These are phyloP conservation scores for Cystobasidium slooffiae DNA, from an alignment of 1,284 basidiomycete genomes.

Conservation along the genomic window DNA sequence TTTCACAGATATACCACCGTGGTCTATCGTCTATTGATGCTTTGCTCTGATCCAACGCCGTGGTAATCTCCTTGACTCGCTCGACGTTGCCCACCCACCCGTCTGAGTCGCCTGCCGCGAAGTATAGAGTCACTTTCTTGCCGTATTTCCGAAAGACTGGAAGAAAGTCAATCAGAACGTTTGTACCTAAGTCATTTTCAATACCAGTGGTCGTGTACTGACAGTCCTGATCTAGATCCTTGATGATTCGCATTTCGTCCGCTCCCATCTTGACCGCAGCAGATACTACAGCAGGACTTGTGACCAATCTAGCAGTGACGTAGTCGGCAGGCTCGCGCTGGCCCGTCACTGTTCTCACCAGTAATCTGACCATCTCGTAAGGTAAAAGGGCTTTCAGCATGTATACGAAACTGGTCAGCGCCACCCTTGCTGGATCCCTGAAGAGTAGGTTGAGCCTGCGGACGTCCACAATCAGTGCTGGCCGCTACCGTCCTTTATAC, in stretches of 20 bases:
- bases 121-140: slow-evolving; percentile 25
- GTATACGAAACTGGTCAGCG: slow-evolving; percentile 10
- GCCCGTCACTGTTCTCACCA: slow-evolving; percentile 12
- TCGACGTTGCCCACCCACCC: slow-evolving; percentile 28
- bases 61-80: slow-evolving; percentile 10
- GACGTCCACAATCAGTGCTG: not conserved
- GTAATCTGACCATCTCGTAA: not conserved
- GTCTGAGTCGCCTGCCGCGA: slow-evolving; percentile 30
- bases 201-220: not conserved
- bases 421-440: not conserved
- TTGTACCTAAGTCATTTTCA: not conserved
- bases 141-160: slow-evolving; percentile 11
- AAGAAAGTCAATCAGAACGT: not conserved
- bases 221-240: slow-evolving; percentile 34
- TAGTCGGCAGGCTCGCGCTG: slow-evolving; percentile 12
- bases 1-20: slow-evolving; percentile 32
- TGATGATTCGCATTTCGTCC: slow-evolving; percentile 40
- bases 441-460: slow-evolving; percentile 23
- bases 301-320: slow-evolving; percentile 17
- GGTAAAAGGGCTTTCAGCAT: slow-evolving; percentile 1
- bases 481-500: not conserved
- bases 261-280: slow-evolving; percentile 30
- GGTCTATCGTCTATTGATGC: not conserved
- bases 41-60: slow-evolving; percentile 26
- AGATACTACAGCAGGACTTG: slow-evolving; percentile 17